Conservation (phyloP, 1,284 basidiomycete genomes). For the Salmacisia buchloeana region DNA sequence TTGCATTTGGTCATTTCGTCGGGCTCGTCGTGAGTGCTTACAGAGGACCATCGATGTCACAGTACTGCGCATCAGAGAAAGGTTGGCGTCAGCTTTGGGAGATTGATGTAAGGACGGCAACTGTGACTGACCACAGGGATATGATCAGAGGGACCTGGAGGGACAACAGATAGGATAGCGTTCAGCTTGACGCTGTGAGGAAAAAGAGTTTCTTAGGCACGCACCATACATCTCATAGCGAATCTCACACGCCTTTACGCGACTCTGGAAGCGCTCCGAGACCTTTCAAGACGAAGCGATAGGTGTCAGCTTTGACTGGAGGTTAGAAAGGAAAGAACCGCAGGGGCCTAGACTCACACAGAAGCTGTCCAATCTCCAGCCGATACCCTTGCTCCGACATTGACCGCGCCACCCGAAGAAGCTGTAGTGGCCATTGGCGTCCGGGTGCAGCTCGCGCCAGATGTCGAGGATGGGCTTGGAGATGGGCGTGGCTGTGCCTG, state of each 20-base stretch:
- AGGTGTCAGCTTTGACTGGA: not conserved
- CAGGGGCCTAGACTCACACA: conserved; percentile 46
- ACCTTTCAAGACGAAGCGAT: conserved; percentile 12
- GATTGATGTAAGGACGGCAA: not conserved
- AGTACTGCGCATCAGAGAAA: not conserved
- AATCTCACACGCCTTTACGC: conserved; percentile 71
- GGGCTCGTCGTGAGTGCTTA: conserved; percentile 8
- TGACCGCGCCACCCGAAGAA: conserved; percentile 82
- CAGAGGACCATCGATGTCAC: conserved; percentile 2
- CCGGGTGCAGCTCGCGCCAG: conserved; percentile 72
- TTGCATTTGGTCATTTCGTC: too few relatives aligned
- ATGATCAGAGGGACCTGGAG: not conserved
- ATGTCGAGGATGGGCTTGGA: conserved; percentile 64
- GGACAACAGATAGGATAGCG: too few relatives aligned
- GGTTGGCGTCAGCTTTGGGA: not conserved
- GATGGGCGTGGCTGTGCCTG: conserved; percentile 45
- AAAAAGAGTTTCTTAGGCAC: not conserved
- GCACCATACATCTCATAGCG: conserved; percentile 71
- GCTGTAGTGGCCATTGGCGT: conserved; percentile 61
- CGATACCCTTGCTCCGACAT: conserved; percentile 71
- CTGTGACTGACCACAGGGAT: not conserved
- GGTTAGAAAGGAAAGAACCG: not conserved
- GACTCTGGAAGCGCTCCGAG: conserved; percentile 59
- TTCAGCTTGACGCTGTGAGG: not conserved
- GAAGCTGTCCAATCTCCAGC: conserved; percentile 77